Evolutionary conservation across 2,329 filamentous ascomycete genomes (phyloP), one percentile per base, ranked within the genome.

Genomic region (Pseudogymnoascus sp.): DNA sequence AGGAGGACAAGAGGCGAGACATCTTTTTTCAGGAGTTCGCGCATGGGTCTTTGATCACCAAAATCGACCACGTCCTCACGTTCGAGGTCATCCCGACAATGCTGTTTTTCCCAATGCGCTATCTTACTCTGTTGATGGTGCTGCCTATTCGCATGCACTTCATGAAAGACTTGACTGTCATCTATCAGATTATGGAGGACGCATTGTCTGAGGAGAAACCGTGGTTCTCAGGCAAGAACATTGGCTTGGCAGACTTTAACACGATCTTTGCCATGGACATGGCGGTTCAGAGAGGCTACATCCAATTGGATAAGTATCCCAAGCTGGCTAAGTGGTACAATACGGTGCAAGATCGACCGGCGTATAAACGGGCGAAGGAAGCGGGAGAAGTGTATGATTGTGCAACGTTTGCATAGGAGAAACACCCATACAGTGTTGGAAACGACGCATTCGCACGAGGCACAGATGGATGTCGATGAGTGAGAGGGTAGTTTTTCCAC

Each of bases 21-120:
- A 23, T 16, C 2, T 73, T 70, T 61, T 71, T 70, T 61, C 46
- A 66, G n/a, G 67, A 70, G 56, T 69, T 72, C 31, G 69, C 67
- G 4, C 69, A 64, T 36, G 38, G 28, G 16, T 70, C 66, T 21
- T 37, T 73, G 8, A 53, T 31, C 8, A 23, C 60, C 4, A 67
- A 69, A 25, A 38, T 64, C 2, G 63, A 66, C 38, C 65, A 66
- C 40, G 18, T 67, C 8, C 21, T 71, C 14, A 46, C 68, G 28
- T 71, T 71, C 60, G 67, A 73, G 56, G 38, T 70, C 16, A 63
- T 69, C 5, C 62, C 68, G 3, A n/a, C 56, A 5, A 40, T 67
- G 38, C 42, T 67, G 1, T 69, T 69, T 1, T 70, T 67, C 53
- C 62, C 66, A 7, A 34, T 71, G n/a, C 64, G 66, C n/a, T 66